Evolutionary conservation across 169 alveolate genomes (phyloP).

Genomic region (Cyclospora cayetanensis): DNA sequence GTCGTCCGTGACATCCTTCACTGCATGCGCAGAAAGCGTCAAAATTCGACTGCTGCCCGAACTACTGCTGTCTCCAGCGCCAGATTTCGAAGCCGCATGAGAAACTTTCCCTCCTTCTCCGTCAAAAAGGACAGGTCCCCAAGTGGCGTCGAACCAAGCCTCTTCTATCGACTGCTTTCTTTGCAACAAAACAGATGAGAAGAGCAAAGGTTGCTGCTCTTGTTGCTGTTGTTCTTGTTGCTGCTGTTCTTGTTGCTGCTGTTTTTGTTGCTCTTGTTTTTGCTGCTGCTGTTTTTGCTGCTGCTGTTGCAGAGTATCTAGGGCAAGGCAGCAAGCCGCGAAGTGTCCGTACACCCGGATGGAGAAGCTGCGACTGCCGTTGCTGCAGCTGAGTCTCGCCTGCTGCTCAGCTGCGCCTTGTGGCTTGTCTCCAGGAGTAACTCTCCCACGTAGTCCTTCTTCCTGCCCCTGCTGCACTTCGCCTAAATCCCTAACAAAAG

Average conservation of each 20-base stretch:
- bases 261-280: constrained; percentile 7
- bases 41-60: constrained; percentile 14
- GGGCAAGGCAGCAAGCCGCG: constrained; percentile 39
- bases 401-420: not conserved
- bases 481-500: not conserved
- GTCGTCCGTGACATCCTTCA: constrained; percentile 28
- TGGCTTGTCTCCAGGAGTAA: not conserved
- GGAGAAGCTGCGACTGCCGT: not conserved
- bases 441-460: not conserved
- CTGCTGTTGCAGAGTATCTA: constrained; percentile 35
- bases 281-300: constrained; percentile 38
- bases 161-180: not conserved
- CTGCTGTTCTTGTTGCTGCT: constrained; percentile 45
- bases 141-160: not conserved
- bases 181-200: constrained; percentile 13
- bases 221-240: not conserved
- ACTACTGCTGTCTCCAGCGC: constrained; percentile 33
- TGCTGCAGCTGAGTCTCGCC: constrained; percentile 19
- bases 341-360: not conserved
- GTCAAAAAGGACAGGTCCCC: constrained; percentile 34
- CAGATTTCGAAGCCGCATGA: not conserved
- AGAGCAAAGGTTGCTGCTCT: not conserved
- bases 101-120: not conserved
- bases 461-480: constrained; percentile 24
- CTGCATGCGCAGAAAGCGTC: constrained; percentile 10